Base-by-base conservation (phyloP, 169 alveolate genomes). In the Cryptosporidium andersoni region DNA sequence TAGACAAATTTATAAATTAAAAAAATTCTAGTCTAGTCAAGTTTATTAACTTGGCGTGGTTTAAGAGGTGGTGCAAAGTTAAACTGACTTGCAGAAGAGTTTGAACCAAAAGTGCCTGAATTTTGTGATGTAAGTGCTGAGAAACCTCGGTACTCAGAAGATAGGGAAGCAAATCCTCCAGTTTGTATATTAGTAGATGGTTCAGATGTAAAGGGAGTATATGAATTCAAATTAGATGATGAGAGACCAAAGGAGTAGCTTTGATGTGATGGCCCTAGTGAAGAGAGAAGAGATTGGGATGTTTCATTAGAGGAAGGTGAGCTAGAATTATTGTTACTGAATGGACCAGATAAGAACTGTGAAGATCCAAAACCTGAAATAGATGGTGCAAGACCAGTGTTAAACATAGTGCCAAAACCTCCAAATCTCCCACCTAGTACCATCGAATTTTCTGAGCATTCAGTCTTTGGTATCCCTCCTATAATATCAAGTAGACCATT, bases 41-140 rank as follows among this genome's bases (percentile, higher is more conserved):
- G 85, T 11, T 74, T 74, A 49, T 62, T 74, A 40, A 74, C 85
- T 60, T 74, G 85, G 11, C 85, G 64, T 58, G 85, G 85, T 16
- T 74, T 74, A 58, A 47, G 85, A 14, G 85, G 85, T 56, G 85
- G 85, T 58, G 85, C 85, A 55, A 74, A 74, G 47, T 62, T 74
- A 58, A 74, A 74, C 14, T 40, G 42, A 45, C 37, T 66, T 36
- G 16, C 45, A 11, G 45, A 25, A 11, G 85, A 58, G 39, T 60
- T 60, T 9, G 55, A 49, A 16, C 2, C 39, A 5, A 60, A 60
- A 36, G 40, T 25, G 25, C 25, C 25, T 25, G 25, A 25, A 16
- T 47, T 64, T 64, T 64, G 80, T 12, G 42, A 25, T 47, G 9
- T 64, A 11, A 45, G 43, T 40, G 60, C 40, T 5, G 85, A 43